Percentiles rank a stretch among this genome's conserved stretches.
Conservation (phyloP, 2,329 filamentous ascomycete genomes). For the Tolypocladium tundrense region DNA sequence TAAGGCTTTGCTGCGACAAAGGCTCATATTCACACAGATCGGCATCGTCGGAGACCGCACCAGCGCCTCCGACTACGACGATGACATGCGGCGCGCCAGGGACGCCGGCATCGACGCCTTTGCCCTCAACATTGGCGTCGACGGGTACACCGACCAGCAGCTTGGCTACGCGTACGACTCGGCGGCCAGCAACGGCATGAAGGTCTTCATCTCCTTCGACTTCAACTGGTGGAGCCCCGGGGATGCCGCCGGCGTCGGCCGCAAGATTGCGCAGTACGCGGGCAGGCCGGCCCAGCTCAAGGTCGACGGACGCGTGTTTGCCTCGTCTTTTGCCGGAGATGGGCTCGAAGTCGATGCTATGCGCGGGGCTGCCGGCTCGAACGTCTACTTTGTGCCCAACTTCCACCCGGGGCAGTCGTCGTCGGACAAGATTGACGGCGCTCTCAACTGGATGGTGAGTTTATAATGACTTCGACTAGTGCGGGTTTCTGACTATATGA, state of each 20-base stretch:
- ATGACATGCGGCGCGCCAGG: conserved; percentile 35
- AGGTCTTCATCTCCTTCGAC: conserved; percentile 48
- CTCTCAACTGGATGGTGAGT: conserved; percentile 30
- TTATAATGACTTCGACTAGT: too few relatives aligned
- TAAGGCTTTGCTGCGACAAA: too few relatives aligned
- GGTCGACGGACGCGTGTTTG: conserved; percentile 38
- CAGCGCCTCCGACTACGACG: conserved; percentile 32
- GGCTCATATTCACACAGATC: neutral
- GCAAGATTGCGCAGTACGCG: conserved; percentile 35
- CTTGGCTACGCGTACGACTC: conserved; percentile 38
- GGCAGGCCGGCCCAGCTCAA: conserved; percentile 33
- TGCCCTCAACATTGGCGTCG: conserved; percentile 38
- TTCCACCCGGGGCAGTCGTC: conserved; percentile 30
- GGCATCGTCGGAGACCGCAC: conserved; percentile 27
- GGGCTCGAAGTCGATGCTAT: conserved; percentile 32
- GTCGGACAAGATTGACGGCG: conserved; percentile 31
- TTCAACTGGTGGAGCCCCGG: conserved; percentile 35
- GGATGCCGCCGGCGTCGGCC: conserved; percentile 28
- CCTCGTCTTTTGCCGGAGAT: conserved; percentile 42
- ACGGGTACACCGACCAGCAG: conserved; percentile 33
- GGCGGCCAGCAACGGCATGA: conserved; percentile 34
- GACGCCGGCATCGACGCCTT: conserved; percentile 35
- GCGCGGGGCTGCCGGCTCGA: conserved; percentile 27
- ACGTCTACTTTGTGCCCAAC: conserved; percentile 39
- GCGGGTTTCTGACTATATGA: neutral